Evolutionary conservation across 768 basidiomycete species (phyloP), one percentile per base, ranked within the genome.

Genomic region (Boletus subcaerulescens): DNA sequence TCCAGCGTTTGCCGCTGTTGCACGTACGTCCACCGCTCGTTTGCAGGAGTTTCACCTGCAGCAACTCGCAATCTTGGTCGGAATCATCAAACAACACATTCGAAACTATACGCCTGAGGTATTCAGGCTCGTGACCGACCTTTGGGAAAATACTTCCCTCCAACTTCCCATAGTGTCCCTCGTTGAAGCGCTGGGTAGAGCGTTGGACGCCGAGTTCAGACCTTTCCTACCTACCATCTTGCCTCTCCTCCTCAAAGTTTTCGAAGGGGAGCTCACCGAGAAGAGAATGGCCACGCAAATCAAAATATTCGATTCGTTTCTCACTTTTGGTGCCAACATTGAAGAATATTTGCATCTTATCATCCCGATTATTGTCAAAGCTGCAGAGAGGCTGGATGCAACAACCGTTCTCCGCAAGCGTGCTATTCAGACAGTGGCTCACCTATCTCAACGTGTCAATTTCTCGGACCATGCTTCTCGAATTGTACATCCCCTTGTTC

Each of bases 291-390:
- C 74, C 48, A 89, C 87, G 0, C 91, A 93, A 60, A 87, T 91
- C 67, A 93, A 94, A 67, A 87, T 98, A 53, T 91, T 98, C 53
- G 91, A 95, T 64, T 93, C 96, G 0, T 91, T 98, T 69, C 80
- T 92, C 62, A 93, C 94, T 0, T 98, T 99, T 65, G 97, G 97
- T 5, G 80, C 91, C 3, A 98, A 95, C 69, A 89, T 98, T 56
- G 97, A 99, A 69, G 97, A 99, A 68, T 98, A 98, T 71, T 79
- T 98, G 15, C 96, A 98, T 71, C 86, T 99, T 38, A 89, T 98
- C 58, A 89, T 99, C 48, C 97, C 97, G 0, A 87, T 95, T 60
- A 92, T 98, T 56, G 88, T 98, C 52, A 87, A 84, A 67, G 86
- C 92, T 6, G 95, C 93, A 60, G 97, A 98, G 67, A 81, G 90